Percentiles rank a stretch among this genome's conserved stretches.
These are phyloP conservation scores for Rhytidiadelphus loreus DNA, from an alignment of 225 moss, liverwort and hornwort species.

Conservation along the genomic window DNA sequence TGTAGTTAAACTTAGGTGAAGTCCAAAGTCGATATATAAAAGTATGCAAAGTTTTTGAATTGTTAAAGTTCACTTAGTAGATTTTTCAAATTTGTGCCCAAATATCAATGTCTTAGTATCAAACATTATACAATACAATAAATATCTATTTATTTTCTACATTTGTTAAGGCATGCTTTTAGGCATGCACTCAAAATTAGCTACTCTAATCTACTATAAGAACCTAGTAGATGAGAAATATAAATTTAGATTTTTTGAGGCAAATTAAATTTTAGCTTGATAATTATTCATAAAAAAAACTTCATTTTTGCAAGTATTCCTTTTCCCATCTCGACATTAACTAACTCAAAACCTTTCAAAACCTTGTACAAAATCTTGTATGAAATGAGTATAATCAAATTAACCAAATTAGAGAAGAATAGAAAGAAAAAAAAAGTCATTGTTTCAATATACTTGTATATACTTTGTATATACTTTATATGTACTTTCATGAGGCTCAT, in stretches of 20 bases:
- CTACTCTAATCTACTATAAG: neutral
- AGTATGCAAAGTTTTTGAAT: neutral
- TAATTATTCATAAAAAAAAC: neutral
- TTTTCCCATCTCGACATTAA: neutral
- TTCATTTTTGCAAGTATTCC: neutral
- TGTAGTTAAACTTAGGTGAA: neutral
- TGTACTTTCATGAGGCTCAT: neutral
- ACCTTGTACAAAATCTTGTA: neutral
- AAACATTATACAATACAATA: neutral
- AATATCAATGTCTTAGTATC: neutral
- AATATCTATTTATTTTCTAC: neutral
- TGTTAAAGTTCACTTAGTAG: neutral
- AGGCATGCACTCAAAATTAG: neutral
- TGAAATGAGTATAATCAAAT: neutral
- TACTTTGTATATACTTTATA: neutral
- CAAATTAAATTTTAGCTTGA: neutral
- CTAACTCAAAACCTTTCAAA: neutral
- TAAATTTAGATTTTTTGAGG: neutral
- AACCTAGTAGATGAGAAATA: rapidly evolving
- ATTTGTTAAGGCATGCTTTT: no score
- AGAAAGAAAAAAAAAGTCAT: neutral
- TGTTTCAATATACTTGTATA: neutral
- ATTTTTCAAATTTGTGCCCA: neutral
- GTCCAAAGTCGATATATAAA: neutral
- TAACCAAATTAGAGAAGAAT: neutral